These are phyloP conservation scores for Peronospora destructor DNA, from an alignment of 352 stramenopile species.

Conservation along the genomic window DNA sequence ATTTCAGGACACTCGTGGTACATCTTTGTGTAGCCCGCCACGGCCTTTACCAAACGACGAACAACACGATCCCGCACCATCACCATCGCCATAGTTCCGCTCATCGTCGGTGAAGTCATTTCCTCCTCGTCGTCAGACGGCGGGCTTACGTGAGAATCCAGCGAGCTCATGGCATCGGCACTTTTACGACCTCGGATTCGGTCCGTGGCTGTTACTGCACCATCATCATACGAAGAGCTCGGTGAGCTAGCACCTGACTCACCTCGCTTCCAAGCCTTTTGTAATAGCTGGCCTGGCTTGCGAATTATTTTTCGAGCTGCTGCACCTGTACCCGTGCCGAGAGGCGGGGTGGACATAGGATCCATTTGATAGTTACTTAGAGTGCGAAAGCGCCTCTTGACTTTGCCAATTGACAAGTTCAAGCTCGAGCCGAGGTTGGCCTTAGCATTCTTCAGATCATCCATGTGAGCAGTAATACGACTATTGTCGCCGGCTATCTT, in stretches of 20 bases:
- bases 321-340: conserved; percentile 22
- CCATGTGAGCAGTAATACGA: conserved; percentile 35
- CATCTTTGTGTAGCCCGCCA: conserved; percentile 53
- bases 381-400: conserved; percentile 66
- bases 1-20: conserved; percentile 55
- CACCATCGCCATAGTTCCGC: conserved; percentile 13
- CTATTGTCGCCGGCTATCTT: conserved; percentile 23
- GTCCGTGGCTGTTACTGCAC: conserved; percentile 16
- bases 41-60: conserved; percentile 48
- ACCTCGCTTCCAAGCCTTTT: conserved; percentile 48
- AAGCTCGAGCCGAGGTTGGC: conserved; percentile 67
- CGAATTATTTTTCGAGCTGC: conserved; percentile 73
- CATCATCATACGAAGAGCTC: conserved; percentile 26
- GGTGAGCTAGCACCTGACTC: conserved; percentile 23
- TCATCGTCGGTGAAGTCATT: conserved; percentile 5
- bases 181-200: conserved; percentile 16
- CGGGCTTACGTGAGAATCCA: conserved; percentile 24
- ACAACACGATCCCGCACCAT: conserved; percentile 48
- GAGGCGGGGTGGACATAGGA: conserved; percentile 19
- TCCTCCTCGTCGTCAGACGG: conserved; percentile 22
- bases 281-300: conserved; percentile 52
- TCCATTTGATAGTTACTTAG: conserved; percentile 50
- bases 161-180: conserved; percentile 11
- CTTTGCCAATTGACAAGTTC: conserved; percentile 62
- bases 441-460: conserved; percentile 72